phyloP scores from a whole-genome alignment of 768 basidiomycete genomes.

The Hortiboletus flavorubellus region DNA sequence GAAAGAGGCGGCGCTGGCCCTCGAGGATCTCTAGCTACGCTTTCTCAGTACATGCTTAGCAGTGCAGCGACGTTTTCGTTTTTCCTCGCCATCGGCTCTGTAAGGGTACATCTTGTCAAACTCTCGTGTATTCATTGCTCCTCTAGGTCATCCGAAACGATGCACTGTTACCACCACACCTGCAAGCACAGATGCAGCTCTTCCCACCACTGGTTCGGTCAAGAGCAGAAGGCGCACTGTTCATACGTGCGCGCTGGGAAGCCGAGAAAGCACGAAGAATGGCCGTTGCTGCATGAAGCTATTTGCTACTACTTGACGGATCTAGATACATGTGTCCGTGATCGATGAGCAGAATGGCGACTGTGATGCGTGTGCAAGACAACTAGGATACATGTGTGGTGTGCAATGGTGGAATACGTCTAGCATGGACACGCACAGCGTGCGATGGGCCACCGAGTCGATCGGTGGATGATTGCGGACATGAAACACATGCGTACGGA shows the following conservation, averaged over 20 bases:
- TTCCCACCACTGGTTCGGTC: constrained; percentile 56
- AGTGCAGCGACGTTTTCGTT: constrained; percentile 97
- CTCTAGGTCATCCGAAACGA: constrained; percentile 88
- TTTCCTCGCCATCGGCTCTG: constrained; percentile 94
- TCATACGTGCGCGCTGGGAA: constrained; percentile 76
- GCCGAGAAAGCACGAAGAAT: constrained; percentile 45
- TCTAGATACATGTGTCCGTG: constrained; percentile 14
- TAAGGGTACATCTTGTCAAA: constrained; percentile 34
- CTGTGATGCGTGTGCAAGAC: constrained; percentile 10
- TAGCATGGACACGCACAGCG: constrained; percentile 24
- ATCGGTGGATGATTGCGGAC: constrained; percentile 17
- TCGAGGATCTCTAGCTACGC: constrained; percentile 82
- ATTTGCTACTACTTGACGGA: constrained; percentile 6
- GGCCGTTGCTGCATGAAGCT: constrained; percentile 12
- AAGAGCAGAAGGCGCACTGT: constrained; percentile 61
- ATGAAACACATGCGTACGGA: constrained; percentile 10
- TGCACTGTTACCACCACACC: constrained; percentile 50
- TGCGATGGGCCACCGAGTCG: constrained; percentile 18
- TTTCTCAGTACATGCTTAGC: constrained; percentile 98
- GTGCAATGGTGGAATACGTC: constrained; percentile 10
- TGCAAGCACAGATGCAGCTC: constrained; percentile 61
- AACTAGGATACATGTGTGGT: constrained; percentile 20
- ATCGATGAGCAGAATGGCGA: constrained; percentile 12
- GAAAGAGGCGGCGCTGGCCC: constrained; percentile 90
- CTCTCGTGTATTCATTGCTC: constrained; percentile 1